These are phyloP conservation scores for Omphalotus guepiniiformis DNA, from an alignment of 768 basidiomycete species.

Conservation along the genomic window DNA sequence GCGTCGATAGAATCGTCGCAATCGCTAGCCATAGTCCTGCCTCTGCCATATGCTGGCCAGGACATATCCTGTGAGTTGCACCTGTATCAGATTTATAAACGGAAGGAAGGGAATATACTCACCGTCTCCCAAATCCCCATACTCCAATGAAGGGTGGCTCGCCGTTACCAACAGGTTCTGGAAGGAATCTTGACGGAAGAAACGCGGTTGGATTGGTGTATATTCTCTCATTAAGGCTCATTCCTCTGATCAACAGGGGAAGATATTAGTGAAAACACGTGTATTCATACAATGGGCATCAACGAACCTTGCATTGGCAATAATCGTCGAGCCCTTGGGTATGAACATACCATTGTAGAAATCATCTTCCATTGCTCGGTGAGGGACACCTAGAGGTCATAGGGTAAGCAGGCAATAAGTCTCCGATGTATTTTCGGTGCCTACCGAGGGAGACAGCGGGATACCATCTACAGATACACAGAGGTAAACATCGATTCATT, in stretches of 20 bases:
- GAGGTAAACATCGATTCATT: too few relatives aligned
- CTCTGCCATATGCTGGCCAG: conserved; percentile 30
- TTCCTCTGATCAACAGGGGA: background rate
- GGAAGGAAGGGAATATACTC: too few relatives aligned
- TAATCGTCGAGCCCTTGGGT: conserved; percentile 34
- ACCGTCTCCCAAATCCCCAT: too few relatives aligned
- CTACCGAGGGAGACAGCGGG: too few relatives aligned
- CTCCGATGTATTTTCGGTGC: too few relatives aligned
- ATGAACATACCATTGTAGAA: conserved; percentile 39
- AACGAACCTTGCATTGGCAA: conserved; percentile 34
- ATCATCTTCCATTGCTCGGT: conserved; percentile 39
- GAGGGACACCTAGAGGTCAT: conserved; percentile 39
- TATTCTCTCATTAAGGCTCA: too few relatives aligned
- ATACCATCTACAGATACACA: too few relatives aligned
- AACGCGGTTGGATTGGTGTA: too few relatives aligned
- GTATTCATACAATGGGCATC: too few relatives aligned
- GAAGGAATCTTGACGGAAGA: conserved; percentile 29
- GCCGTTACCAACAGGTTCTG: conserved; percentile 43
- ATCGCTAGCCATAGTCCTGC: conserved; percentile 36
- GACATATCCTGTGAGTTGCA: conserved; percentile 35
- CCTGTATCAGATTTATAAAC: too few relatives aligned
- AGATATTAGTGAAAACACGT: background rate
- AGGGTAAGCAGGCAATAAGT: too few relatives aligned
- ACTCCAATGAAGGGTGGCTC: conserved; percentile 45
- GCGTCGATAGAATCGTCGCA: conserved; percentile 38